Evolutionary conservation across 768 basidiomycete species (phyloP), one percentile per base, ranked within the genome.

Genomic region (Calocera cornea): DNA sequence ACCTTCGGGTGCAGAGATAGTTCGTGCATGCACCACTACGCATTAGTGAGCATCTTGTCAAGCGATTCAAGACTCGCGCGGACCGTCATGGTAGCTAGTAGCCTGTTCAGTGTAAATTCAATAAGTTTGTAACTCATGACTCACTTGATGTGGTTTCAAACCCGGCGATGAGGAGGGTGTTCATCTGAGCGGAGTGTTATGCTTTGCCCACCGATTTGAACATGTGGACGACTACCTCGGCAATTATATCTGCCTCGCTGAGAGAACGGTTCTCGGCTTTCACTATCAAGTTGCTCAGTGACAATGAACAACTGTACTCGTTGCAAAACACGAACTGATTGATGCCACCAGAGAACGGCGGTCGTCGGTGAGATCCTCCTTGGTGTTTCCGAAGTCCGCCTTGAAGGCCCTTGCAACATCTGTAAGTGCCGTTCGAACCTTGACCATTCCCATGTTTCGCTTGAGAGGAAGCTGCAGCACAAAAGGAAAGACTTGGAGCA

Each of bases 11-110:
- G 74, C 27, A 75, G 75, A 22, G 85, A 79, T 27, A 90, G 79
- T 70, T 86, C 84, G 69, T 87, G 87, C 12, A 88, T 75, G 50
- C 83, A 77, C 87, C 88, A 89, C 54, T 60, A 22, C 22, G 49
- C 49, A 50, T 7, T 14, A 8, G 12, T 16, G 24, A 50, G 12
- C 49, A 16, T 14, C 49, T 8, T 14, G 8, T 16, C 49, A 16
- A 8, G 8, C 14, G 14, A 24, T 14, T 8, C 24, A 50, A 8
- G 22, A 27, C 49, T 10, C 8, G 49, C 3, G 31, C 54, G 24
- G 5, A 60, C 54, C 24, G 27, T 19, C 54, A 60, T 60, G 31
- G 14, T 60, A n/a, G n/a, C n/a, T n/a, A n/a, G 10, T 60, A 10
- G 16, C 31, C 27, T 33, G 24, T 29, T 11, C 54, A 29, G 54